A percentile compares a stretch with the other conserved stretches of the same genome.
These are phyloP conservation scores for Vigna angularis DNA, from an alignment of 306 rosid genomes.

Conservation along the genomic window DNA sequence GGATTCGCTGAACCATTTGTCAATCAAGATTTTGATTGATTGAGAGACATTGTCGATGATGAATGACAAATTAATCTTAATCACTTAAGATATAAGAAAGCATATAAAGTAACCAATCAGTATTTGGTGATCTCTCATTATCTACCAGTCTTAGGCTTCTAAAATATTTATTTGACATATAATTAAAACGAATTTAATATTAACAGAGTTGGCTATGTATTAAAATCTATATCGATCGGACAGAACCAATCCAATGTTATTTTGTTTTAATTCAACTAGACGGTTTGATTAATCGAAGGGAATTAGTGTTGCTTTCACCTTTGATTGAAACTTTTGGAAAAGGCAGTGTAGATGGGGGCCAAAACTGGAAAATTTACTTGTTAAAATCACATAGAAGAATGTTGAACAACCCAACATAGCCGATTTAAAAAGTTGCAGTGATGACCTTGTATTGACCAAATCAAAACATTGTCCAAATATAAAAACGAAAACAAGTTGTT, in stretches of 20 bases:
- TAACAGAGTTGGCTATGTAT: background rate
- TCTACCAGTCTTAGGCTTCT: background rate
- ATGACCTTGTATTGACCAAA: background rate
- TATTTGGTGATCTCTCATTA: constrained; percentile 18
- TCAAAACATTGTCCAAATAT: constrained; percentile 25
- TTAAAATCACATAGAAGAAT: constrained; percentile 16
- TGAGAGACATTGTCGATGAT: constrained; percentile 41
- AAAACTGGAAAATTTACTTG: background rate
- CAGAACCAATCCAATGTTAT: constrained; percentile 19
- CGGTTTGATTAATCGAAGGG: background rate
- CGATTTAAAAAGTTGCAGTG: background rate
- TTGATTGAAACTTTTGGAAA: constrained; percentile 29
- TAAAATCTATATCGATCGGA: constrained; percentile 21
- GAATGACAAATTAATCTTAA: constrained; percentile 56
- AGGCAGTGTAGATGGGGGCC: background rate
- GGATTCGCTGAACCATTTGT: constrained; percentile 57
- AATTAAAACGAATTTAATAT: too few relatives aligned
- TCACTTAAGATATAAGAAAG: constrained; percentile 51
- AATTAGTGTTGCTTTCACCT: constrained; percentile 7
- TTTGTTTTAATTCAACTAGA: background rate
- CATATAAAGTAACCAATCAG: background rate
- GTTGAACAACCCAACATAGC: background rate
- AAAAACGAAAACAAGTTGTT: constrained; percentile 25
- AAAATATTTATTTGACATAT: background rate
- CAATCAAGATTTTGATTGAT: constrained; percentile 52